Conservation (phyloP, 83 land plant genomes). For the Picea mariana region DNA sequence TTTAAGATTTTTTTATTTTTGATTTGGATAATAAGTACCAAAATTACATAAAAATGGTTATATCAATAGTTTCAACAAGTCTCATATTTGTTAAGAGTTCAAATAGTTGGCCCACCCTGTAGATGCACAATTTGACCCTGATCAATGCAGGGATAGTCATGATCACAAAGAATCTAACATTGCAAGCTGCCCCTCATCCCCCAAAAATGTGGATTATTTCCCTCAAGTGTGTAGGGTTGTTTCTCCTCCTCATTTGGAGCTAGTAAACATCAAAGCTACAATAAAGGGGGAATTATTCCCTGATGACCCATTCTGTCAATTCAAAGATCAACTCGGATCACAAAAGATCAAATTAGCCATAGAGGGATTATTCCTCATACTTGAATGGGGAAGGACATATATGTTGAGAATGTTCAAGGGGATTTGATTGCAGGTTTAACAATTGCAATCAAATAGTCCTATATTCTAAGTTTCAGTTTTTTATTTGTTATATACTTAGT, state of each 20-base stretch:
- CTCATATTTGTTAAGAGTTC: no score
- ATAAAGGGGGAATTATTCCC: conserved; percentile 59
- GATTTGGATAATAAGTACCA: no score
- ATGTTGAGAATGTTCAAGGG: conserved; percentile 39
- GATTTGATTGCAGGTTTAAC: conserved; percentile 84
- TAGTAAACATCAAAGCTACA: conserved; percentile 18
- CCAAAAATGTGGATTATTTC: background rate
- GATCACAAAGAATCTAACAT: background rate
- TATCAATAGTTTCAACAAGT: no score
- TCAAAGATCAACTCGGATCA: conserved; percentile 47
- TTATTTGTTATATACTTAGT: no score
- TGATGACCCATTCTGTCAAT: conserved; percentile 62
- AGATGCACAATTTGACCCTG: background rate
- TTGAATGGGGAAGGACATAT: conserved; percentile 69
- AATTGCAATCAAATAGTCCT: conserved; percentile 86
- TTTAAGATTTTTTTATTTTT: no score
- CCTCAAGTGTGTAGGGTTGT: background rate
- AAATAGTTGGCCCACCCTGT: no score
- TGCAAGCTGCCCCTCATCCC: conserved; percentile 3
- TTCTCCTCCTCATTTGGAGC: conserved; percentile 30
- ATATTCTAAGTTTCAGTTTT: no score
- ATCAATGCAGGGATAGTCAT: background rate
- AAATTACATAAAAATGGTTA: no score
- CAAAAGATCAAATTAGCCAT: conserved; percentile 40
- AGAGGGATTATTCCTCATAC: conserved; percentile 65